Percentiles rank a stretch among this genome's conserved stretches.
Conservation (phyloP, 2,329 filamentous ascomycete genomes). For the Ceratocystis cacaofunesta region DNA sequence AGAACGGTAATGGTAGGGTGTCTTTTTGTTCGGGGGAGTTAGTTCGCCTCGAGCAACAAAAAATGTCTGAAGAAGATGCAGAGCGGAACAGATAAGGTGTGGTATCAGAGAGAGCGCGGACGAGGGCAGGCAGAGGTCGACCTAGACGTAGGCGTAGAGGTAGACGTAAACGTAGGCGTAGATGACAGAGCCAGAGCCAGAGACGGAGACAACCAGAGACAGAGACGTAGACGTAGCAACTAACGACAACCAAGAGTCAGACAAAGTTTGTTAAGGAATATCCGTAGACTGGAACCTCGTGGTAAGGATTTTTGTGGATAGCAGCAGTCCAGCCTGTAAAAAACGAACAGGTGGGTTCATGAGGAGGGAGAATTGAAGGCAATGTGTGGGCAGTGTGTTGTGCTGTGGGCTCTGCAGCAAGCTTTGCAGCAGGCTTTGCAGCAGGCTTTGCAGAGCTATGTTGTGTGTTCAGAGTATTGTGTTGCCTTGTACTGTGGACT, state of each 20-base stretch:
- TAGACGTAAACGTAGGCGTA: no score
- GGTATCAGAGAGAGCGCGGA: background rate
- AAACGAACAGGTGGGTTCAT: background rate
- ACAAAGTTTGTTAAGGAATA: background rate
- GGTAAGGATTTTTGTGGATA: background rate
- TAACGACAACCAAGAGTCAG: background rate
- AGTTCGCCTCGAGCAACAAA: background rate
- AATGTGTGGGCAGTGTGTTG: background rate
- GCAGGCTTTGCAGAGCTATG: no score
- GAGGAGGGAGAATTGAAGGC: background rate
- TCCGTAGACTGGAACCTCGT: background rate
- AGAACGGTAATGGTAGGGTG: background rate
- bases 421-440: no score
- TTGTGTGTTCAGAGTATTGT: background rate
- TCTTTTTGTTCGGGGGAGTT: background rate
- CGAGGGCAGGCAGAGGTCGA: no score
- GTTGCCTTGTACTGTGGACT: background rate
- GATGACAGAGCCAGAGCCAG: background rate
- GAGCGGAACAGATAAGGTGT: background rate
- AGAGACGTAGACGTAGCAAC: slow-evolving; percentile 5
- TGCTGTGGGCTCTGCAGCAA: background rate
- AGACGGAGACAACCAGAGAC: background rate
- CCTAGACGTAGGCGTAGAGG: background rate
- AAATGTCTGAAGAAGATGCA: background rate
- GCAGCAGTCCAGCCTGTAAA: background rate